phyloP scores from a whole-genome alignment of 2,329 filamentous ascomycete species.

The Alternaria consortialis region DNA sequence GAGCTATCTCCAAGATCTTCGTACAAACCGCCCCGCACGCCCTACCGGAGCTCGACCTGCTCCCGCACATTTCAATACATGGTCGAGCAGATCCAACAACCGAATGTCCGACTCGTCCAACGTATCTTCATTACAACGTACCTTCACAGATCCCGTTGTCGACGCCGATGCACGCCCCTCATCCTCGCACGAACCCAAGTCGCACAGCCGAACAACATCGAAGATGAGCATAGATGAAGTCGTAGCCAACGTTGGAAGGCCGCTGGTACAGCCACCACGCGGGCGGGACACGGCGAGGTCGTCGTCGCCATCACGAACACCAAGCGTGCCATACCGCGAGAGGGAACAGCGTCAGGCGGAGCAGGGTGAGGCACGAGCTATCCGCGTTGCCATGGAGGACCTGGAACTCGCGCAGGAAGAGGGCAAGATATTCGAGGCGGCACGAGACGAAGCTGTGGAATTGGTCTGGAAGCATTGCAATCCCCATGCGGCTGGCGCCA shows the following conservation, averaged over 20 bases:
- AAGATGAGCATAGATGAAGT: conserved; percentile 43
- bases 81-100: conserved; percentile 41
- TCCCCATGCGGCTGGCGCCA: conserved; percentile 70
- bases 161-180: conserved; percentile 33
- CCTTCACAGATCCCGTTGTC: conserved; percentile 35
- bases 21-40: conserved; percentile 71
- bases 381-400: conserved; percentile 77
- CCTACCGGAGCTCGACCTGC: conserved; percentile 76
- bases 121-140: conserved; percentile 36
- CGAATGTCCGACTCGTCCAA: conserved; percentile 38
- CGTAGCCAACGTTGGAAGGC: conserved; percentile 37
- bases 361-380: conserved; percentile 75
- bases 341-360: conserved; percentile 80
- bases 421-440: conserved; percentile 70
- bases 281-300: conserved; percentile 54
- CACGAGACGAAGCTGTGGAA: conserved; percentile 79
- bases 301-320: conserved; percentile 60
- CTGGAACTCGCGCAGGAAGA: conserved; percentile 72
- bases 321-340: conserved; percentile 73
- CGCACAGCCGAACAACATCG: conserved; percentile 43
- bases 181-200: conserved; percentile 32
- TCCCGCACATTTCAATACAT: conserved; percentile 59
- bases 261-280: conserved; percentile 47
- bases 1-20: conserved; percentile 74
- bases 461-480: conserved; percentile 80